Percentiles rank a stretch among this genome's conserved stretches.
Evolutionary conservation across 1,284 basidiomycete genomes (phyloP).

Genomic region (Naganishia cerealis): DNA sequence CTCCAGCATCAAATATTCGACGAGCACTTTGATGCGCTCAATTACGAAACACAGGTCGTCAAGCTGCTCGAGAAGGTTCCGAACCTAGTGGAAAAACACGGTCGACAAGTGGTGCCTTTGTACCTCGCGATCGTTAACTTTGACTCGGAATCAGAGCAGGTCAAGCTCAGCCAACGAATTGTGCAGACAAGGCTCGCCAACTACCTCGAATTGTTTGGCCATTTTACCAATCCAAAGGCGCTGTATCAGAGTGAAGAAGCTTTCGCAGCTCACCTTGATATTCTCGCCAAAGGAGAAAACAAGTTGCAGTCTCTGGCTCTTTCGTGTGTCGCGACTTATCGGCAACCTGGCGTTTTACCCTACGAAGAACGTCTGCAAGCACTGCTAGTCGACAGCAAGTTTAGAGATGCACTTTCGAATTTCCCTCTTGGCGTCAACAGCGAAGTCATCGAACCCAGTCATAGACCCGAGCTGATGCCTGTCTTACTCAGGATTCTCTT

Average conservation of each 20-base stretch:
- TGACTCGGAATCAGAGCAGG: constrained; percentile 39
- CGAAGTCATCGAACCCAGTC: constrained; percentile 62
- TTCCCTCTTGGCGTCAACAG: constrained; percentile 62
- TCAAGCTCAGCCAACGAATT: constrained; percentile 49
- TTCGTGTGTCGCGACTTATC: constrained; percentile 80
- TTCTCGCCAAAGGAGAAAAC: constrained; percentile 84
- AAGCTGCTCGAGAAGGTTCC: constrained; percentile 66
- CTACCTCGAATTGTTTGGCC: constrained; percentile 84
- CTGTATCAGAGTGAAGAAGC: constrained; percentile 71
- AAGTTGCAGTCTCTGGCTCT: constrained; percentile 75
- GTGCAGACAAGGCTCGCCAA: constrained; percentile 60
- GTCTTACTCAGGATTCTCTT: constrained; percentile 77
- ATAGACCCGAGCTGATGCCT: constrained; percentile 71
- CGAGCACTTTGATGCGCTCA: constrained; percentile 70
- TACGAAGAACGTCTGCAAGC: constrained; percentile 69
- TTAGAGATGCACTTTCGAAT: constrained; percentile 80
- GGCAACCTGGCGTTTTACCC: constrained; percentile 65
- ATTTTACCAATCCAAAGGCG: constrained; percentile 87
- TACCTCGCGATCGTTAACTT: constrained; percentile 60
- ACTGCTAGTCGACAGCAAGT: constrained; percentile 80
- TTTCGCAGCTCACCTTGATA: constrained; percentile 66
- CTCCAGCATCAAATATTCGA: constrained; percentile 61
- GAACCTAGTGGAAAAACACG: constrained; percentile 76
- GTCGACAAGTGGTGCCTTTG: constrained; percentile 72
- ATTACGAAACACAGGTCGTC: constrained; percentile 79